A percentile compares a stretch with the other conserved stretches of the same genome.
Evolutionary conservation across 1,284 basidiomycete species (phyloP).

Genomic region (Fomitopsis betulina): DNA sequence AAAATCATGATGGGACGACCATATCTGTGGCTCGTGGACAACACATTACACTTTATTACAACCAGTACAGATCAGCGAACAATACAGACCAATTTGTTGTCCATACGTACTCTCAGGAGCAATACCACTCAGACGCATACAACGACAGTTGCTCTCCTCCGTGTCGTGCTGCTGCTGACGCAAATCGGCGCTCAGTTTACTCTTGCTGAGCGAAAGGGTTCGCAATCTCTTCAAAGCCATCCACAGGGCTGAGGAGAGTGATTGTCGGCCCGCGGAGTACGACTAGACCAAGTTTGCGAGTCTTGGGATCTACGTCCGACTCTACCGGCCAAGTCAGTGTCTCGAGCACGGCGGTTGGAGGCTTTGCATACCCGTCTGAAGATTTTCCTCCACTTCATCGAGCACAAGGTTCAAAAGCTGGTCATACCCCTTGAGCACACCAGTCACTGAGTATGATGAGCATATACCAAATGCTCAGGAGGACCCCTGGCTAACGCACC

Average conservation of each 20-base stretch:
- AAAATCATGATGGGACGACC: no score
- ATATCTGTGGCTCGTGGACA: no score
- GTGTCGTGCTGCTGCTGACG: not conserved
- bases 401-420: conserved; percentile 95
- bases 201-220: conserved; percentile 72
- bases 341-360: conserved; percentile 5
- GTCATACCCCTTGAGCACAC: conserved; percentile 93
- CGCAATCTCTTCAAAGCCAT: conserved; percentile 87
- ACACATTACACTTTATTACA: not conserved
- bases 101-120: not conserved
- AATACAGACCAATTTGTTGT: not conserved
- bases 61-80: not conserved
- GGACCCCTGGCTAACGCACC: conserved; percentile 45
- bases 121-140: not conserved
- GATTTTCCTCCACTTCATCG: conserved; percentile 80
- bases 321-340: conserved; percentile 33
- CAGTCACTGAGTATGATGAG: conserved; percentile 61
- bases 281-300: conserved; percentile 74
- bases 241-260: conserved; percentile 87
- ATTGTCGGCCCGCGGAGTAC: conserved; percentile 92
- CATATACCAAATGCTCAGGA: not conserved
- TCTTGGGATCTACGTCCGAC: conserved; percentile 49
- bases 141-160: not conserved
- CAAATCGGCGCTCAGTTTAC: not conserved
- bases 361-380: conserved; percentile 49